A percentile compares a stretch with the other conserved stretches of the same genome.
Evolutionary conservation across 1,284 basidiomycete genomes (phyloP).

Genomic region (Pyrrhoderma lamaoense): DNA sequence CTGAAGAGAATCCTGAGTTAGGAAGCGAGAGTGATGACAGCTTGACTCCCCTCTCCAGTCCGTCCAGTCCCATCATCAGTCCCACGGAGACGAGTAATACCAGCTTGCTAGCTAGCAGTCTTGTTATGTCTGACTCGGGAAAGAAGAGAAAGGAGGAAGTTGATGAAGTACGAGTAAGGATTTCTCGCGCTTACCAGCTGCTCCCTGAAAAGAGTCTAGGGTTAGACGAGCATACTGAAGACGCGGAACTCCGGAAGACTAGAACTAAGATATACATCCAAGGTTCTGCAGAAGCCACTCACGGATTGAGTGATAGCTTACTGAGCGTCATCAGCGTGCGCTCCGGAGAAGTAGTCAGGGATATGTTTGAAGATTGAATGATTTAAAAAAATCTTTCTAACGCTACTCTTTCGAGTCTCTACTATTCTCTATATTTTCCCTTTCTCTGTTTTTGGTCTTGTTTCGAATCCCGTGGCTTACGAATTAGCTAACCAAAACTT

Average conservation of each 20-base stretch:
- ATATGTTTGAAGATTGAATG: constrained; percentile 24
- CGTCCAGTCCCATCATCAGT: constrained; percentile 27
- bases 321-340: constrained; percentile 44
- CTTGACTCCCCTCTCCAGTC: not conserved
- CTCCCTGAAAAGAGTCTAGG: constrained; percentile 26
- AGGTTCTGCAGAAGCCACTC: constrained; percentile 49
- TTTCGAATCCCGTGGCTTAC: too few species aligned
- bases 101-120: constrained; percentile 2
- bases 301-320: constrained; percentile 52
- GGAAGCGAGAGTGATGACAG: not conserved
- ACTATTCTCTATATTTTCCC: too few species aligned
- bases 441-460: too few species aligned
- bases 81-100: constrained; percentile 11
- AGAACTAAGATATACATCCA: constrained; percentile 46
- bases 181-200: constrained; percentile 41
- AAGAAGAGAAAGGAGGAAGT: constrained; percentile 12
- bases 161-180: constrained; percentile 30
- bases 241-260: constrained; percentile 17
- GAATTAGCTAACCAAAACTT: too few species aligned
- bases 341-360: constrained; percentile 43
- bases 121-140: constrained; percentile 19
- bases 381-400: too few species aligned
- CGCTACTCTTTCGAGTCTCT: too few species aligned
- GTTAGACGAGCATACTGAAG: constrained; percentile 9
- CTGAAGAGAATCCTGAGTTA: not conserved